Conservation (phyloP, 2,329 filamentous ascomycete species). For the Dothiorella sarmentorum region DNA sequence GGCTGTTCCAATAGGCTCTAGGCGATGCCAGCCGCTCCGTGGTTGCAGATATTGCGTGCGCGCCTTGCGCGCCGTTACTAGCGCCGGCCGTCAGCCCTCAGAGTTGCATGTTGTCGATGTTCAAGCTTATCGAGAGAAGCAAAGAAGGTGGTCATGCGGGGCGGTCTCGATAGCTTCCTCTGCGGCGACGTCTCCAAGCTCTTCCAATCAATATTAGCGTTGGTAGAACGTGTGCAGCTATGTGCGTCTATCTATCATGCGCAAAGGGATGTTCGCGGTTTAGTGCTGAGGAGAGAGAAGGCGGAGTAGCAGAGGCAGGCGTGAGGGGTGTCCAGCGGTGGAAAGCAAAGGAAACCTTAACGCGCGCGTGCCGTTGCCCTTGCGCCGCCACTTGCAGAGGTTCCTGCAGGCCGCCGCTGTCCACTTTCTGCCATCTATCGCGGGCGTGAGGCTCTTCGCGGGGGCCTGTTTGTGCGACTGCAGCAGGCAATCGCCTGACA, state of each 20-base stretch:
- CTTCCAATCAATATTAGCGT: conserved; percentile 7
- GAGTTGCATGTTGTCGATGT: conserved; percentile 12
- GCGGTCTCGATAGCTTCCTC: conserved; percentile 3
- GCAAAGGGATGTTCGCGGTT: conserved; percentile 3
- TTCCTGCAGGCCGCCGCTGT: conserved; percentile 10
- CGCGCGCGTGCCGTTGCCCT: not conserved
- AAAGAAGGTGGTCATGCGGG: conserved; percentile 12
- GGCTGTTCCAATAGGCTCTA: conserved; percentile 13
- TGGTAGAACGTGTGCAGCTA: conserved; percentile 3
- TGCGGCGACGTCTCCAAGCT: not conserved
- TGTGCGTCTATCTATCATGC: conserved; percentile 11
- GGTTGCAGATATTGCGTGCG: not conserved
- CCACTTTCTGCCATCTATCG: conserved; percentile 11
- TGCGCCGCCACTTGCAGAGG: not conserved
- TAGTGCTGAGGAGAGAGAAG: conserved; percentile 16
- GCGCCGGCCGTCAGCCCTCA: conserved; percentile 6
- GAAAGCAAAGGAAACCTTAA: not conserved
- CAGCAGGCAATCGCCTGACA: conserved; percentile 18
- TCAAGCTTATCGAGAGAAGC: not conserved
- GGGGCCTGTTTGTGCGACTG: conserved; percentile 16
- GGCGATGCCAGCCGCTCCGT: not conserved
- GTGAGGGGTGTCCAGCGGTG: not conserved
- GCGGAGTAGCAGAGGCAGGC: conserved; percentile 1
- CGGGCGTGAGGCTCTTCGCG: conserved; percentile 6
- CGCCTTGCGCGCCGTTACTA: conserved; percentile 11